A percentile compares a stretch with the other conserved stretches of the same genome.
These are phyloP conservation scores for Globisporangium uncinulatum DNA, from an alignment of 352 stramenopile genomes.

Conservation along the genomic window DNA sequence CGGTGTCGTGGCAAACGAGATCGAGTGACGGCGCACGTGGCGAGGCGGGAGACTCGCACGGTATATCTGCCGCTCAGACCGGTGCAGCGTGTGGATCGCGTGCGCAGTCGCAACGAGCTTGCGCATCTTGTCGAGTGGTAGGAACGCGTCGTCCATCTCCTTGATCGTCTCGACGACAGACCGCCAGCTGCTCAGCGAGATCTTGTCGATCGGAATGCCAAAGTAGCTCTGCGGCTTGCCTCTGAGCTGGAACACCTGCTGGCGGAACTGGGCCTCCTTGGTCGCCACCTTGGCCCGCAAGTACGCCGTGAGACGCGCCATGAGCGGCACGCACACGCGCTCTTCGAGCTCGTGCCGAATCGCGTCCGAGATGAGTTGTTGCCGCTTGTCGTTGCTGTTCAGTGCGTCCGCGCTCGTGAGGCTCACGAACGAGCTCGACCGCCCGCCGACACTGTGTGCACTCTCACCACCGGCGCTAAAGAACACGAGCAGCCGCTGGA, in stretches of 20 bases:
- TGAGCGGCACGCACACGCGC: conserved; percentile 71
- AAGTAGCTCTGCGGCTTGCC: conserved; percentile 81
- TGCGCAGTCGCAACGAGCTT: conserved; percentile 70
- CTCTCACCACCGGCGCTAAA: conserved; percentile 13
- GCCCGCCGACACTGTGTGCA: conserved; percentile 9
- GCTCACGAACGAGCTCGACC: conserved; percentile 67
- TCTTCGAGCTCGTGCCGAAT: conserved; percentile 84
- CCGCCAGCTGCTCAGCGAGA: conserved; percentile 72
- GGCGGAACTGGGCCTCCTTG: conserved; percentile 72
- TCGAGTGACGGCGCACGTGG: conserved; percentile 38
- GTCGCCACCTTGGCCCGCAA: conserved; percentile 42
- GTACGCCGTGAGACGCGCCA: conserved; percentile 44
- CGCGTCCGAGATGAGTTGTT: conserved; percentile 73
- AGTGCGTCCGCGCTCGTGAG: conserved; percentile 49
- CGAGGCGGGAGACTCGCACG: conserved; percentile 19
- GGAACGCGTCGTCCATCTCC: conserved; percentile 76
- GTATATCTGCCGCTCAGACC: conserved; percentile 49
- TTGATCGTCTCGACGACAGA: conserved; percentile 70
- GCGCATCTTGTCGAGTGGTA: conserved; percentile 81
- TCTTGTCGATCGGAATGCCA: conserved; percentile 71
- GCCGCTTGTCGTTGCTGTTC: conserved; percentile 68
- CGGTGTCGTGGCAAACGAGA: conserved; percentile 12
- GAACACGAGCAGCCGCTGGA: conserved; percentile 59
- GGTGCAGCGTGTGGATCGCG: conserved; percentile 69
- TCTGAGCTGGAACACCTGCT: conserved; percentile 55